These are phyloP conservation scores for Dissophora globulifera DNA, from an alignment of 192 early-diverging fungal species.

Conservation along the genomic window DNA sequence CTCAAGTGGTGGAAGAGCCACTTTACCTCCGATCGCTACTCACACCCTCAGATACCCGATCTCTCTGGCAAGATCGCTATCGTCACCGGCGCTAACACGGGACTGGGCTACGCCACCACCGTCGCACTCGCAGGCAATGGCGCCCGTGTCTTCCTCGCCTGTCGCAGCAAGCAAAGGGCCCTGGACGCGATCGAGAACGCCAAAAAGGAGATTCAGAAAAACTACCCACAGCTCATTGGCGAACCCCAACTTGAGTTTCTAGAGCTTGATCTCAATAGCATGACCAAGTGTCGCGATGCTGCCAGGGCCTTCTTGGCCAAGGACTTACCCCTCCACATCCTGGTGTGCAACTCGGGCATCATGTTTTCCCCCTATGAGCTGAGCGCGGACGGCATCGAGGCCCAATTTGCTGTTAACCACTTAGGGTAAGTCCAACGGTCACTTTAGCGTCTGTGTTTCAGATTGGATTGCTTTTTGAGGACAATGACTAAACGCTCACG, in stretches of 20 bases:
- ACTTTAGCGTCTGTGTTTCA: no score
- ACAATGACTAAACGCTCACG: neutral
- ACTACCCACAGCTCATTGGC: slow-evolving; percentile 2
- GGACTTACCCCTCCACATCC: slow-evolving; percentile 58
- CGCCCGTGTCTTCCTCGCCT: slow-evolving; percentile 35
- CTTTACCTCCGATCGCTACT: slow-evolving; percentile 2
- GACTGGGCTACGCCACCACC: slow-evolving; percentile 41
- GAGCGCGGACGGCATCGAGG: slow-evolving; percentile 54
- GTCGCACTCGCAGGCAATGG: slow-evolving; percentile 27
- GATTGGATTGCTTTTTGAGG: no score
- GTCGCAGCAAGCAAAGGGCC: slow-evolving; percentile 14
- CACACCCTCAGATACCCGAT: slow-evolving; percentile 44
- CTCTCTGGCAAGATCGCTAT: slow-evolving; percentile 56
- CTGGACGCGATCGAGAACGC: slow-evolving; percentile 17
- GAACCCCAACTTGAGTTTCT: slow-evolving; percentile 50
- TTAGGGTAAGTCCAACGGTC: slow-evolving; percentile 48
- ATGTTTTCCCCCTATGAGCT: slow-evolving; percentile 31
- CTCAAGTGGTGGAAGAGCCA: slow-evolving; percentile 21
- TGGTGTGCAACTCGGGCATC: slow-evolving; percentile 56
- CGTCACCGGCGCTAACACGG: slow-evolving; percentile 63
- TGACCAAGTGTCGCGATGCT: slow-evolving; percentile 4
- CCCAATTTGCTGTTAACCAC: slow-evolving; percentile 61
- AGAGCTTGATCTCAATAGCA: slow-evolving; percentile 35
- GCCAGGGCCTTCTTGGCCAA: slow-evolving; percentile 49
- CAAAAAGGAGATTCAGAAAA: slow-evolving; percentile 27